Evolutionary conservation across 2,329 filamentous ascomycete genomes (phyloP).

Genomic region (Penicillium vulpinum): DNA sequence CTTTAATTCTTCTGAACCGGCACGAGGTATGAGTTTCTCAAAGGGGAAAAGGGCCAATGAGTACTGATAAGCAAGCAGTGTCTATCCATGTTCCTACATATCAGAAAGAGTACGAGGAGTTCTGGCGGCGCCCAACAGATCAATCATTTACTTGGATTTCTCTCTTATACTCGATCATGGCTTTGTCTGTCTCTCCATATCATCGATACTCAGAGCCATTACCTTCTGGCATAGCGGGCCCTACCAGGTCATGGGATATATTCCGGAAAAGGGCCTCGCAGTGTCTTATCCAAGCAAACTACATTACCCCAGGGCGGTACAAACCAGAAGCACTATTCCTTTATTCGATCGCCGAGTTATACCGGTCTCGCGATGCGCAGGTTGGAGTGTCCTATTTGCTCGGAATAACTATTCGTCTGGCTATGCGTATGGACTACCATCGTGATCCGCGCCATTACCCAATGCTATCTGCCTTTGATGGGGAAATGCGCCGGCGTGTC

Average conservation of each 20-base stretch:
- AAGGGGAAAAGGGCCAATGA: not conserved
- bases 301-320: slow-evolving; percentile 33
- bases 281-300: slow-evolving; percentile 37
- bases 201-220: slow-evolving; percentile 27
- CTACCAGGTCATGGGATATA: slow-evolving; percentile 37
- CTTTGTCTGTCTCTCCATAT: slow-evolving; percentile 29
- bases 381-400: slow-evolving; percentile 58
- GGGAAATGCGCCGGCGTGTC: slow-evolving; percentile 52
- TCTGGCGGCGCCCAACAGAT: slow-evolving; percentile 31
- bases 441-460: slow-evolving; percentile 57
- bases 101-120: slow-evolving; percentile 35
- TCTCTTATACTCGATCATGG: slow-evolving; percentile 32
- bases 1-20: slow-evolving; percentile 36
- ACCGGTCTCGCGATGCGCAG: slow-evolving; percentile 38
- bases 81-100: slow-evolving; percentile 35
- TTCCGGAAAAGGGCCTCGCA: slow-evolving; percentile 50
- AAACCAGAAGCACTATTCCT: slow-evolving; percentile 36
- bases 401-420: slow-evolving; percentile 57
- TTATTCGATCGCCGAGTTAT: slow-evolving; percentile 33
- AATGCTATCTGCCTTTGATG: slow-evolving; percentile 55
- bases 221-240: slow-evolving; percentile 18
- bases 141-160: slow-evolving; percentile 34
- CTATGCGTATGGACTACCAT: slow-evolving; percentile 64
- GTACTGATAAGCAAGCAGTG: slow-evolving; percentile 17
- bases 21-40: slow-evolving; percentile 24